Percentiles rank a stretch among this genome's conserved stretches.
phyloP scores from a whole-genome alignment of 306 rosid genomes.

The Urtica urens region DNA sequence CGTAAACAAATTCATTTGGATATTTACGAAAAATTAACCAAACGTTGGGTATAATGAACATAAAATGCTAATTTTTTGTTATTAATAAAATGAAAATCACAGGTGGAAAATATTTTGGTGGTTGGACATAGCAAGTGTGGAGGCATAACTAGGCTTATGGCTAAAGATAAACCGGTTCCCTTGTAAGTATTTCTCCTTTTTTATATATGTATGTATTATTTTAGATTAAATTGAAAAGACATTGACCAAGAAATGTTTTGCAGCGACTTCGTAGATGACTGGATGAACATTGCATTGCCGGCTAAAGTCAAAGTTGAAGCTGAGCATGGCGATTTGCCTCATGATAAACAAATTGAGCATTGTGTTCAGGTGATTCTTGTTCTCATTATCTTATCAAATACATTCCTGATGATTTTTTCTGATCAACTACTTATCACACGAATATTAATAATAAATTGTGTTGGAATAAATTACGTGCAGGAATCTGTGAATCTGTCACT shows the following conservation, averaged over 20 bases:
- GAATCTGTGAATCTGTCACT: constrained; percentile 56
- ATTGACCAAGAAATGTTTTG: too few relatives aligned
- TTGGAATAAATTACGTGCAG: constrained; percentile 19
- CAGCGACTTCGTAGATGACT: constrained; percentile 65
- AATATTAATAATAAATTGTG: not conserved
- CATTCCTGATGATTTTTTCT: too few relatives aligned
- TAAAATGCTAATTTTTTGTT: not conserved
- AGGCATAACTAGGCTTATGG: constrained; percentile 55
- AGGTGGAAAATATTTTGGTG: constrained; percentile 49
- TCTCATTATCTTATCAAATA: too few relatives aligned
- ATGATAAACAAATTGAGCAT: constrained; percentile 12
- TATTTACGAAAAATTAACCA: too few relatives aligned
- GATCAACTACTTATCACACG: too few relatives aligned
- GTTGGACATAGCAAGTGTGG: constrained; percentile 70
- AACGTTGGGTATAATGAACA: too few relatives aligned
- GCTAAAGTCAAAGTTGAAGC: constrained; percentile 30
- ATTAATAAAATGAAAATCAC: not conserved
- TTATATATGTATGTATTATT: too few relatives aligned
- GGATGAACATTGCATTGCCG: constrained; percentile 52
- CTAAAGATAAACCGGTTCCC: constrained; percentile 33
- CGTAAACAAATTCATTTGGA: too few relatives aligned
- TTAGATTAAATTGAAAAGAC: too few relatives aligned
- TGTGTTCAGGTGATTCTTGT: constrained; percentile 35
- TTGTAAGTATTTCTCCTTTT: constrained; percentile 21
- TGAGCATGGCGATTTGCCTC: not conserved